Conservation (phyloP, 805 yeast genomes). For the Candida ascalaphidarum region DNA sequence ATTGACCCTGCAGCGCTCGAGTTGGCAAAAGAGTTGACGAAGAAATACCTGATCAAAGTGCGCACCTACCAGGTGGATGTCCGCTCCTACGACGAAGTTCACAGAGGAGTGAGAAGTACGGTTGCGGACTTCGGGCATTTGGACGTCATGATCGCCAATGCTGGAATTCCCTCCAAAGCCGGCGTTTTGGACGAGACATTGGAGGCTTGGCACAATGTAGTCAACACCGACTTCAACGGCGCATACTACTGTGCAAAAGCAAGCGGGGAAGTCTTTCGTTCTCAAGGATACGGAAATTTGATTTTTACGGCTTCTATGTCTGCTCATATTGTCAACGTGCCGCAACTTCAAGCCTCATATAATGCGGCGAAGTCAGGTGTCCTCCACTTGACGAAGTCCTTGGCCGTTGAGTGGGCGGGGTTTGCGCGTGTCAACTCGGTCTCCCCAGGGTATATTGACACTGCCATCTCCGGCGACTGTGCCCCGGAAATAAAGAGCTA, state of each 20-base stretch:
- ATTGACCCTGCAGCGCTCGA: not conserved
- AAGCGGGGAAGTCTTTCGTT: too few species aligned
- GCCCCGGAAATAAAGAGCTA: not conserved
- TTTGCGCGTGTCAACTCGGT: conserved; percentile 30
- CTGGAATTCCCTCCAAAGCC: not conserved
- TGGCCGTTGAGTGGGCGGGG: conserved; percentile 29
- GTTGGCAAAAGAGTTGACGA: not conserved
- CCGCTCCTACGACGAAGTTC: not conserved
- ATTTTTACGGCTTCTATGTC: conserved; percentile 16
- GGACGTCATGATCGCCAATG: not conserved
- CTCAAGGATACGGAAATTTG: too few species aligned
- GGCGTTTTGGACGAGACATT: not conserved
- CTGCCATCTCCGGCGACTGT: conserved; percentile 25
- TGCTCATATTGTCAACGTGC: conserved; percentile 14
- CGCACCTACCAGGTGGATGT: not conserved
- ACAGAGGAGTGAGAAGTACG: not conserved
- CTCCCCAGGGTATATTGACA: conserved; percentile 33
- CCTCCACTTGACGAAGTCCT: conserved; percentile 24
- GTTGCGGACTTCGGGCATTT: not conserved
- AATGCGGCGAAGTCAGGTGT: conserved; percentile 30
- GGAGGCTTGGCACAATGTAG: too few species aligned
- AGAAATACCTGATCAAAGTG: not conserved
- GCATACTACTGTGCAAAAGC: too few species aligned
- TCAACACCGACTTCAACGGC: too few species aligned
- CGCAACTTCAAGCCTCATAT: conserved; percentile 18